Evolutionary conservation across 257 asterid genomes (phyloP), one percentile per base, ranked within the genome.

Genomic region (Penstemon barbatus): DNA sequence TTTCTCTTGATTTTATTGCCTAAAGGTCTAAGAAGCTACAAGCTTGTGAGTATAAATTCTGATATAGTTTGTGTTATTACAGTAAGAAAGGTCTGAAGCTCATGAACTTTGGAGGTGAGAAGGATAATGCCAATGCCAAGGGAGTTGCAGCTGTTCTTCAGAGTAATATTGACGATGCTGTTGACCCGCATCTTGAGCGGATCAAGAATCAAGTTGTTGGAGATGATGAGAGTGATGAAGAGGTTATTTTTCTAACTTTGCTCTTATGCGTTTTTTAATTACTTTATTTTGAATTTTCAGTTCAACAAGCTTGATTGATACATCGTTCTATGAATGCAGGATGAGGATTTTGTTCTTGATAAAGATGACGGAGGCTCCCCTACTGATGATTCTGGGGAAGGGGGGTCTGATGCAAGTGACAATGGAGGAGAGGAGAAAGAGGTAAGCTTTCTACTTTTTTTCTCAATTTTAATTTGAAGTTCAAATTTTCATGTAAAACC

Each of bases 351-450:
- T 79, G 92, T 90, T 70, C 65, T 25, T 10, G 95, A 85, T 12
- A 80, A 79, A 72, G 97, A 90, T 63, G 98, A 93, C 62, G 91
- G 77, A 63, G 99, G 97, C 65, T 93, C 99, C 67, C 95, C 98
- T 0, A 90, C 97, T 53, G 98, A 92, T 84, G 96, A 88, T 81
- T 92, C 97, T 37, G 97, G 97, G 60, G 95, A 65, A 74, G 95
- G 77, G 42, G 95, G 61, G 46, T 87, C 96, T 74, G 96, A 91
- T 81, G 97, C 70, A 67, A 85, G 89, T 75, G 86, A 60, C 44
- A 82, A 81, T 56, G 96, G 89, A 65, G 96, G 89, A 65, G 85
- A 65, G 63, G 93, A 81, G 73, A 75, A 73, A 61, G 95, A 86
- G 86, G 97, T 89, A 65, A 71, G 10, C 37, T 13, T 43, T 81